A percentile compares a stretch with the other conserved stretches of the same genome.
These are phyloP conservation scores for Aspergillus calidoustus DNA, from an alignment of 2,329 filamentous ascomycete species.

Conservation along the genomic window DNA sequence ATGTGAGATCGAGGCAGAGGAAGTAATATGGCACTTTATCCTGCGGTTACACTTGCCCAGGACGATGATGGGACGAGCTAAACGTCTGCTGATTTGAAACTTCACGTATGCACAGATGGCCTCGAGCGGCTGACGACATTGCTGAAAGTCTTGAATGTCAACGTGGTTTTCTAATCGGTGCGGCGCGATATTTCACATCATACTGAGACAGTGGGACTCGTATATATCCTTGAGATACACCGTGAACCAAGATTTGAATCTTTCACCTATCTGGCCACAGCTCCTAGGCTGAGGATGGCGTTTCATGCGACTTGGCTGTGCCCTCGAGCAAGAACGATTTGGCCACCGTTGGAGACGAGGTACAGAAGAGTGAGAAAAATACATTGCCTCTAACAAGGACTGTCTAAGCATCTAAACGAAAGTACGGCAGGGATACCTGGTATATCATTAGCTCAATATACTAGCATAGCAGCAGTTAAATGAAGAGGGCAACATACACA, in stretches of 20 bases:
- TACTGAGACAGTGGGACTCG: too few species aligned
- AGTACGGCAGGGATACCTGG: constrained; percentile 52
- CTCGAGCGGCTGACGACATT: too few species aligned
- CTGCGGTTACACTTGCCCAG: too few species aligned
- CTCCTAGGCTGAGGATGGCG: background rate
- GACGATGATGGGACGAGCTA: too few species aligned
- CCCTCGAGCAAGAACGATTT: background rate
- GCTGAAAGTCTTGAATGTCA: too few species aligned
- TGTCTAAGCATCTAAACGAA: constrained; percentile 41
- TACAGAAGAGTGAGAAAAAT: background rate
- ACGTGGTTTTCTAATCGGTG: too few species aligned
- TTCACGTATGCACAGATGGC: too few species aligned
- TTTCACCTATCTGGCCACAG: background rate
- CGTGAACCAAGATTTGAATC: background rate
- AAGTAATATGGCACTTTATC: background rate
- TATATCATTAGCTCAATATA: constrained; percentile 32
- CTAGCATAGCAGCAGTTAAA: background rate
- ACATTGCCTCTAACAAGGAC: constrained; percentile 16
- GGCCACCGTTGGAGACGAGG: background rate
- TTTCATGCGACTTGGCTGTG: background rate
- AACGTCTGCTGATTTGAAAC: too few species aligned
- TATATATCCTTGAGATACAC: background rate
- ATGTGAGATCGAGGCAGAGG: background rate
- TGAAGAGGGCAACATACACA: constrained; percentile 58
- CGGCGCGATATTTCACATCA: too few species aligned